These are phyloP conservation scores for Cladosporium sp. DNA, from an alignment of 2,329 filamentous ascomycete genomes.

Conservation along the genomic window DNA sequence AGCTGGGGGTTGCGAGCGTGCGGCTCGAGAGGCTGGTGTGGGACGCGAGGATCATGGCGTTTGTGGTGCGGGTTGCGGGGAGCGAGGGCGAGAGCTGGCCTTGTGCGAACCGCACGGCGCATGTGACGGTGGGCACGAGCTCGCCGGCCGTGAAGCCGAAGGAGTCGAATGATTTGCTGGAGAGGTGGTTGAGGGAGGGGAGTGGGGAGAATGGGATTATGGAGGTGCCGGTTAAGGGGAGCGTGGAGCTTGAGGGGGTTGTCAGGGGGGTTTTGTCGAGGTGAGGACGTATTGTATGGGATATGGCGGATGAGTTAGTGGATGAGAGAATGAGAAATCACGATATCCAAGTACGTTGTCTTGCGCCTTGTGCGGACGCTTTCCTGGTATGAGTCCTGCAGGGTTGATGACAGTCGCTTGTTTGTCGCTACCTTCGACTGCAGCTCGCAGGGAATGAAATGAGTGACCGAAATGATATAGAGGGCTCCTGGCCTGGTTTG, in stretches of 20 bases:
- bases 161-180: conserved; percentile 83
- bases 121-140: conserved; percentile 84
- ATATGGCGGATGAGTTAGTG: background rate
- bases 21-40: conserved; percentile 66
- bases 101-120: conserved; percentile 71
- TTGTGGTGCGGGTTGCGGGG: conserved; percentile 65
- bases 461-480: too few species aligned
- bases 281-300: background rate
- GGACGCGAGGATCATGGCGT: conserved; percentile 82
- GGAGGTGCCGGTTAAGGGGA: conserved; percentile 48
- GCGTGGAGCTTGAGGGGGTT: conserved; percentile 49
- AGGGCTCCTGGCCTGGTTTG: too few species aligned
- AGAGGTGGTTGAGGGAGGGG: conserved; percentile 63
- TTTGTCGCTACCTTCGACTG: too few species aligned
- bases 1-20: conserved; percentile 60
- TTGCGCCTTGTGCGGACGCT: too few species aligned
- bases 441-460: too few species aligned
- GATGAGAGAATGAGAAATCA: background rate
- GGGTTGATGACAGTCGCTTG: too few species aligned
- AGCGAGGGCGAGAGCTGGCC: conserved; percentile 45
- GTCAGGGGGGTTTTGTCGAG: conserved; percentile 45
- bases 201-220: conserved; percentile 47
- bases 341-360: too few species aligned
- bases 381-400: too few species aligned
- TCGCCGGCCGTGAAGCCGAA: conserved; percentile 73